Conservation (phyloP, 208 protist genomes). For the Trypanosomatidae sp. region DNA sequence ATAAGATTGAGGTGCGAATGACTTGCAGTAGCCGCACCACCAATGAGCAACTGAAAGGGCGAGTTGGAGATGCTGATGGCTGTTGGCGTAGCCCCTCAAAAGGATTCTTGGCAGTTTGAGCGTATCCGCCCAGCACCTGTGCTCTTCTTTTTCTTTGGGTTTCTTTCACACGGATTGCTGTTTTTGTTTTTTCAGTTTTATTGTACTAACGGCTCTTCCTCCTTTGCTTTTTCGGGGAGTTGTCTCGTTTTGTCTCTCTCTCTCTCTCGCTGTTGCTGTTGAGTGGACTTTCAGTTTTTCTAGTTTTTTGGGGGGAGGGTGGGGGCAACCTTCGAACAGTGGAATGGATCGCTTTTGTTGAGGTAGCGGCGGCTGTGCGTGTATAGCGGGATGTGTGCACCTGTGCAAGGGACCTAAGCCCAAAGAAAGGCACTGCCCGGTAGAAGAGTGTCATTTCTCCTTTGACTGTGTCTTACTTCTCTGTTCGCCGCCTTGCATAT, state of each 20-base stretch:
- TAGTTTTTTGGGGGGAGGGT: background rate
- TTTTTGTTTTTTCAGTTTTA: background rate
- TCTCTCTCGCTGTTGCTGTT: background rate
- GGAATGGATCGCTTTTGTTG: background rate
- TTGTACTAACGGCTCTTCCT: too few species aligned
- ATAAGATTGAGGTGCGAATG: background rate
- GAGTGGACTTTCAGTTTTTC: background rate
- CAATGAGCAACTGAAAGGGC: background rate
- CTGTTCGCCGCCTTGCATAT: background rate
- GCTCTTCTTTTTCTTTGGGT: background rate
- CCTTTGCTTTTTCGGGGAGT: background rate
- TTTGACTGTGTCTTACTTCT: background rate
- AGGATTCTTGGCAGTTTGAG: background rate
- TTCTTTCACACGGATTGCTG: background rate
- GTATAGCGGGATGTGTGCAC: background rate
- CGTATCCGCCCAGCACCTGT: background rate
- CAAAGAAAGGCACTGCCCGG: background rate
- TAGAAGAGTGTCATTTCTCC: background rate
- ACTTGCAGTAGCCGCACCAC: background rate
- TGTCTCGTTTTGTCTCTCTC: background rate
- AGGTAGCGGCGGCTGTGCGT: background rate
- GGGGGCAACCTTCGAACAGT: background rate
- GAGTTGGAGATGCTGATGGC: background rate
- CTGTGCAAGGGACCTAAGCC: background rate
- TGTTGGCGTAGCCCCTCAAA: background rate